These are phyloP conservation scores for Ophiostoma sp. DNA, from an alignment of 2,329 filamentous ascomycete species.

Conservation along the genomic window DNA sequence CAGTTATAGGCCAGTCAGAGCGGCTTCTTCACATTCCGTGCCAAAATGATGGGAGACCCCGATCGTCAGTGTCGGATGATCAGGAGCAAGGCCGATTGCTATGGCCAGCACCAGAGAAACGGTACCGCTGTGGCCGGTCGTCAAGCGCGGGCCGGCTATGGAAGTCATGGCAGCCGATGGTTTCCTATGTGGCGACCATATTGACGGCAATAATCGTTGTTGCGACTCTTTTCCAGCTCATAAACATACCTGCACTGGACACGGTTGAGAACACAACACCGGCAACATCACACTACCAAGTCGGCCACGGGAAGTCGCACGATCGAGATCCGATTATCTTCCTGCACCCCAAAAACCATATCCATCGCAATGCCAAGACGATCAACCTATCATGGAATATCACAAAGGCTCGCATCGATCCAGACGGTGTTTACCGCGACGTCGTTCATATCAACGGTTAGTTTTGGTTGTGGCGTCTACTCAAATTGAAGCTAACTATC, in stretches of 20 bases:
- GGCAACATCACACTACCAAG: not conserved
- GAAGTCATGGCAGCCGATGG: not conserved
- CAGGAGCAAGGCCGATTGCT: not conserved
- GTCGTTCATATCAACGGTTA: slow-evolving; percentile 48
- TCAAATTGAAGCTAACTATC: not conserved
- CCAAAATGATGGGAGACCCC: not conserved
- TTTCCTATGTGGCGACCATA: not conserved
- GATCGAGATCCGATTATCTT: not conserved
- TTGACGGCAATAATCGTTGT: not conserved
- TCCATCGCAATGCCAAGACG: slow-evolving; percentile 34
- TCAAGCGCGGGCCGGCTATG: not conserved
- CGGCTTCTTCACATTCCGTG: not conserved
- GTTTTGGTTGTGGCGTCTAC: not conserved
- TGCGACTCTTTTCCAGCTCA: not conserved
- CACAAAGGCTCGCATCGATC: slow-evolving; percentile 36
- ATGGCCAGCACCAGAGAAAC: slow-evolving; percentile 4
- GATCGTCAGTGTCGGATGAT: not conserved
- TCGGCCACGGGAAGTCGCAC: not conserved
- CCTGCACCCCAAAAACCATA: slow-evolving; percentile 42
- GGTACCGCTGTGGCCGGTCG: not conserved
- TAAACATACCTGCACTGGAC: not conserved
- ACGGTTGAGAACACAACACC: too few species aligned
- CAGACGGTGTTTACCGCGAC: slow-evolving; percentile 47
- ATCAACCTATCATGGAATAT: slow-evolving; percentile 40
- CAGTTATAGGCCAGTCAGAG: not conserved